Percentiles rank a stretch among this genome's conserved stretches.
phyloP scores from a whole-genome alignment of 1,284 basidiomycete genomes.

The Moesziomyces globuligerus region DNA sequence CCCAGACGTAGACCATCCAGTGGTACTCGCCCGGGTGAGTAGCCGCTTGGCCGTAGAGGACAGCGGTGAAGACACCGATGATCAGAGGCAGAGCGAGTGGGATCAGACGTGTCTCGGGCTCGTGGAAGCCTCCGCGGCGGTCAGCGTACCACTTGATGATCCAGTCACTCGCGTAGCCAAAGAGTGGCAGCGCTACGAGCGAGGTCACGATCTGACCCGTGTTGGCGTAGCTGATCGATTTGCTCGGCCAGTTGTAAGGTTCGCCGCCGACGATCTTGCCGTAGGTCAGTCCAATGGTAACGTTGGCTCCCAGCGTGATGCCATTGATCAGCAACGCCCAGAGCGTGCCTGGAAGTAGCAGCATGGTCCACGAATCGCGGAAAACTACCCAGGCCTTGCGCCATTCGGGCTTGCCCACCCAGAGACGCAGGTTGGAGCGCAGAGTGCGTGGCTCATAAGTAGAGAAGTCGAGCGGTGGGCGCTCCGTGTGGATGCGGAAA shows the following conservation, averaged over 20 bases:
- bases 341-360: slow-evolving; percentile 7
- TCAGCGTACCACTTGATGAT: slow-evolving; percentile 20
- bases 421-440: slow-evolving; percentile 12
- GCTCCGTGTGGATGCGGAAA: slow-evolving; percentile 12
- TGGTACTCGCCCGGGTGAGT: slow-evolving; percentile 13
- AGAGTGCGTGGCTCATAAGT: slow-evolving; percentile 7
- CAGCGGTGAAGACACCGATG: slow-evolving; percentile 11
- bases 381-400: slow-evolving; percentile 13
- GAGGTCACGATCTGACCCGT: slow-evolving; percentile 16
- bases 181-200: slow-evolving; percentile 14
- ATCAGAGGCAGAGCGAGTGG: slow-evolving; percentile 12
- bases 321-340: slow-evolving; percentile 21
- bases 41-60: slow-evolving; percentile 14
- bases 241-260: slow-evolving; percentile 13
- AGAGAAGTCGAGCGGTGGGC: slow-evolving; percentile 7
- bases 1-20: slow-evolving; percentile 16
- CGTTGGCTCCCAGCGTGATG: slow-evolving; percentile 13
- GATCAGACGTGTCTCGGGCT: slow-evolving; percentile 16
- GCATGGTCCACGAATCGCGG: slow-evolving; percentile 9
- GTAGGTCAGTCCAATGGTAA: slow-evolving; percentile 14
- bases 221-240: slow-evolving; percentile 11
- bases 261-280: slow-evolving; percentile 5
- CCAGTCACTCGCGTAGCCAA: slow-evolving; percentile 14
- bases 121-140: slow-evolving; percentile 20
- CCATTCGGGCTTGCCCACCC: slow-evolving; percentile 20